Evolutionary conservation across 176 grass and related monocot species (phyloP).

Genomic region (Zizania latifolia): DNA sequence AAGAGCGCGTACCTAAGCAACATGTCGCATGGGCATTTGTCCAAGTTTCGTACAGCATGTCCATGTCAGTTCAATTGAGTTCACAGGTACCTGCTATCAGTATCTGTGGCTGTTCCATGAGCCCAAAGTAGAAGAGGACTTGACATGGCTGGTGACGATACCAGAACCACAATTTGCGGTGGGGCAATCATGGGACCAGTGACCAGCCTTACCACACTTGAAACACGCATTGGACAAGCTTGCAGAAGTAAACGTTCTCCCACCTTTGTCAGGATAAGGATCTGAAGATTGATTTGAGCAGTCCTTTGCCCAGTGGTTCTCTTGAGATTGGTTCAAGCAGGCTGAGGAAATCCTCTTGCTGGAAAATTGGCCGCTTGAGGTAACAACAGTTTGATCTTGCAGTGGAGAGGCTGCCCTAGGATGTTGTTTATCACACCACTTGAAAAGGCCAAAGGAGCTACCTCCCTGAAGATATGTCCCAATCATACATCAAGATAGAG

Average conservation of each 20-base stretch:
- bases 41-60: conserved; percentile 41
- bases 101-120: conserved; percentile 39
- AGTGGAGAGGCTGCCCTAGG: conserved; percentile 16
- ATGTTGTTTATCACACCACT: conserved; percentile 60
- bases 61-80: conserved; percentile 43
- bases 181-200: conserved; percentile 73
- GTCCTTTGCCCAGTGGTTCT: conserved; percentile 76
- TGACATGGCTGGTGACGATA: conserved; percentile 8
- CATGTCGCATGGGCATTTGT: conserved; percentile 27
- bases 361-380: conserved; percentile 31
- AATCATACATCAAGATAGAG: background rate
- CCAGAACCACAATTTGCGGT: conserved; percentile 26
- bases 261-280: conserved; percentile 36
- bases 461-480: conserved; percentile 40
- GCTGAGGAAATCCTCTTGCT: conserved; percentile 38
- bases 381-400: conserved; percentile 19
- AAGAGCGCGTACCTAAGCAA: conserved; percentile 23
- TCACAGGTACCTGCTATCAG: conserved; percentile 34
- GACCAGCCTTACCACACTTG: conserved; percentile 62
- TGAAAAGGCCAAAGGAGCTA: conserved; percentile 62
- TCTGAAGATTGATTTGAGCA: conserved; percentile 59
- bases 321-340: conserved; percentile 75
- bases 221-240: conserved; percentile 43
- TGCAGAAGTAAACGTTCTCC: conserved; percentile 28
- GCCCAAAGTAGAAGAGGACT: conserved; percentile 38